phyloP scores from a whole-genome alignment of 1,139 yeast species.

The Sugiyamaella grinbergsii region DNA sequence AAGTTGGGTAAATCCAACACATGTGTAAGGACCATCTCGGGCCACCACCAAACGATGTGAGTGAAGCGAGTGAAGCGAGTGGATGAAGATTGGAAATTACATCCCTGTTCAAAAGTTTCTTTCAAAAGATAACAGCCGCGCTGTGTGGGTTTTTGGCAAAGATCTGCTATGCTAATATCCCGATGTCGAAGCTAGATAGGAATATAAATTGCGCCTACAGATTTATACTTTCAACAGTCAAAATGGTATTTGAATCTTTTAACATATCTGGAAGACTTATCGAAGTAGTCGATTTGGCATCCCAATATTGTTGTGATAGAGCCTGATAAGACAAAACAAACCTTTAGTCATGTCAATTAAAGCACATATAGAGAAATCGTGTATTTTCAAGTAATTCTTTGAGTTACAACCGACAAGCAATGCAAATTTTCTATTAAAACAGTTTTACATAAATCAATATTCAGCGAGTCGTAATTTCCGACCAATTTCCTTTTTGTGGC shows the following conservation, averaged over 20 bases:
- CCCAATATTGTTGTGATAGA: too few relatives aligned
- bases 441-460: constrained; percentile 46
- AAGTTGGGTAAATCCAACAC: constrained; percentile 23
- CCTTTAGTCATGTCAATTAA: too few relatives aligned
- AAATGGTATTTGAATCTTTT: too few relatives aligned
- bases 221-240: too few relatives aligned
- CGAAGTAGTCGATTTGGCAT: too few relatives aligned
- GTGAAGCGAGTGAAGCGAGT: too few relatives aligned
- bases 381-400: too few relatives aligned
- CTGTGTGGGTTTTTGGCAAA: neutral
- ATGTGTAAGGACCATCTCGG: constrained; percentile 12
- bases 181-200: neutral
- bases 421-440: constrained; percentile 8
- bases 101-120: neutral
- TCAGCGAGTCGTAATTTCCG: constrained; percentile 73
- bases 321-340: too few relatives aligned
- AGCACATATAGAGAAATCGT: too few relatives aligned
- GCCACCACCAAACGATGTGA: neutral
- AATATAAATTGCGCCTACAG: neutral
- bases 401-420: too few relatives aligned
- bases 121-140: neutral
- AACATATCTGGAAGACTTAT: too few relatives aligned
- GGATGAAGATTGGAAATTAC: neutral
- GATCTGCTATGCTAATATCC: constrained; percentile 5
- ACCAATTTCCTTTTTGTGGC: constrained; percentile 60